Conservation (phyloP, 139 green algal genomes). For the Pedinophyceae sp. region DNA sequence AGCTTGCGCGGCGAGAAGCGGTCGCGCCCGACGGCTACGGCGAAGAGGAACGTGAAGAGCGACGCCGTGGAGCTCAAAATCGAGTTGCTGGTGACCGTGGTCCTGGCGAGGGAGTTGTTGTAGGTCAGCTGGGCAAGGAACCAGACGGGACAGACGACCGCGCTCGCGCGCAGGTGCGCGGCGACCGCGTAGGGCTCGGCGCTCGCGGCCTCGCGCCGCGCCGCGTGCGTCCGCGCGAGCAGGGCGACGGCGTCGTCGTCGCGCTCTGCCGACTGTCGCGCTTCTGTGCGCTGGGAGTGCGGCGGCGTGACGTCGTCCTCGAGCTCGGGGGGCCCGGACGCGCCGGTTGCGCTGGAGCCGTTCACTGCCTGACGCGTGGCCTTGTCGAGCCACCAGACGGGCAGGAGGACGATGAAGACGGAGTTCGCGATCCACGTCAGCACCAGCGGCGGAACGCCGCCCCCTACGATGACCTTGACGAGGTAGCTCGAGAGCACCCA, state of each 20-base stretch:
- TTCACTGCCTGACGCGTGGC: not conserved
- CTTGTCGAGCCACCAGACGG: slow-evolving; percentile 29
- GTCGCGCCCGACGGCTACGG: slow-evolving; percentile 34
- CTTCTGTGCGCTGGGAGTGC: slow-evolving; percentile 5
- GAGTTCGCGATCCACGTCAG: slow-evolving; percentile 79
- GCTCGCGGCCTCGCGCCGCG: not conserved
- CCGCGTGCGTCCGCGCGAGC: not conserved
- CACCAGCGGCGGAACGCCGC: slow-evolving; percentile 48
- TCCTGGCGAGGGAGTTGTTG: slow-evolving; percentile 62
- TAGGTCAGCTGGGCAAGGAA: slow-evolving; percentile 82
- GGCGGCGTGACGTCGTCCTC: not conserved
- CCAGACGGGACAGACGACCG: slow-evolving; percentile 63
- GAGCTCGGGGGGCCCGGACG: not conserved
- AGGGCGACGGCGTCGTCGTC: not conserved
- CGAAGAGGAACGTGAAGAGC: slow-evolving; percentile 78
- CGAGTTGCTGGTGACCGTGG: slow-evolving; percentile 88
- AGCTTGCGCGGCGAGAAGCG: slow-evolving; percentile 42
- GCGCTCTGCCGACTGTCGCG: slow-evolving; percentile 3
- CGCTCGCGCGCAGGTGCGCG: not conserved
- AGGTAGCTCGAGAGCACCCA: slow-evolving; percentile 66
- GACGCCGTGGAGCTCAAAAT: slow-evolving; percentile 69
- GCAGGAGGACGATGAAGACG: slow-evolving; percentile 71
- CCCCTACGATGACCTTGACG: slow-evolving; percentile 35
- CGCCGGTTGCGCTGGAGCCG: not conserved
- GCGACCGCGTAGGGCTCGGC: not conserved